Conservation (phyloP, 176 grass and related monocot species). For the Zea mays region Zm-B73-REFERENCE-NAM-5.0 NC_050100.1:25414501-25415000, state of each 20-base stretch:
- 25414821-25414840: no score
- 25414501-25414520: slow-evolving; percentile 61
- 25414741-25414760: no score
- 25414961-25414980: slow-evolving; percentile 81
- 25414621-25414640: slow-evolving; percentile 34
- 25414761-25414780: no score
- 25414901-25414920: slow-evolving; percentile 88
- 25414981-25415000: slow-evolving; percentile 62
- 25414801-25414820: no score
- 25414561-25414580: slow-evolving; percentile 59
- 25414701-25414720: slow-evolving; percentile 70
- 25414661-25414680: slow-evolving; percentile 47
- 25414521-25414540: no score
- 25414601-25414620: slow-evolving; percentile 25
- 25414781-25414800: no score
- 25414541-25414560: neutral
- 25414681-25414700: slow-evolving; percentile 53
- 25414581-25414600: slow-evolving; percentile 50
- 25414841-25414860: no score
- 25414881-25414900: slow-evolving; percentile 28
- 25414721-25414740: no score
- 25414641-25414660: slow-evolving; percentile 25
- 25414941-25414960: slow-evolving; percentile 91
- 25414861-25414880: no score
- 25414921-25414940: slow-evolving; percentile 81